Evolutionary conservation across 2,329 filamentous ascomycete species (phyloP).

Genomic region (Talaromyces sp.): DNA sequence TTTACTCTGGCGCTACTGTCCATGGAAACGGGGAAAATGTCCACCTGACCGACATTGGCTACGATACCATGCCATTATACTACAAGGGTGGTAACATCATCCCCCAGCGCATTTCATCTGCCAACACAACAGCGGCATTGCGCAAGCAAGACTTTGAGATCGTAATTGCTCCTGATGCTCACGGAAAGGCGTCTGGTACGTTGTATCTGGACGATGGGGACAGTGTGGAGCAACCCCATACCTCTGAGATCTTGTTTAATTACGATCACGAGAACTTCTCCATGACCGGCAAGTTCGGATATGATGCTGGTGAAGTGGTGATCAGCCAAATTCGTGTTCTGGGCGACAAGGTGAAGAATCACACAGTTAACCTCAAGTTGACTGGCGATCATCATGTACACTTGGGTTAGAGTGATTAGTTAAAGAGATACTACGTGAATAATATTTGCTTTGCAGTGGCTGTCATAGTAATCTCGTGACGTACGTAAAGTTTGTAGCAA

Average conservation of each 20-base stretch:
- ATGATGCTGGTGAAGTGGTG: conserved; percentile 18
- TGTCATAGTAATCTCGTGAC: no score
- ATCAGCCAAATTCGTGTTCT: conserved; percentile 31
- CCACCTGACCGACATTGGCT: conserved; percentile 41
- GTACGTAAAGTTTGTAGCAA: no score
- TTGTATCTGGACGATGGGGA: conserved; percentile 77
- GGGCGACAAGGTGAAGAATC: conserved; percentile 16
- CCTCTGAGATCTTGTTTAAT: conserved; percentile 55
- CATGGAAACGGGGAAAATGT: conserved; percentile 42
- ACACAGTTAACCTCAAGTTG: conserved; percentile 5
- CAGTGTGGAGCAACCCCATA: conserved; percentile 52
- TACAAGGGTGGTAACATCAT: conserved; percentile 57
- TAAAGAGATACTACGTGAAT: background rate
- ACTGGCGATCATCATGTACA: background rate
- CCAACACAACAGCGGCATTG: conserved; percentile 57
- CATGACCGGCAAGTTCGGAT: conserved; percentile 25
- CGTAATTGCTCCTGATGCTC: conserved; percentile 58
- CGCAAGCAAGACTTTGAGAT: conserved; percentile 63
- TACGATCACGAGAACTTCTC: conserved; percentile 47
- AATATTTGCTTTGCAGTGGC: background rate
- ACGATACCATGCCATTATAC: conserved; percentile 56
- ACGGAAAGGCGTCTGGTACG: conserved; percentile 60
- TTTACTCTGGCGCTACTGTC: conserved; percentile 47
- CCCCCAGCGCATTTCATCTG: conserved; percentile 49
- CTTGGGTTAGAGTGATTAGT: background rate